A percentile compares a stretch with the other conserved stretches of the same genome.
Conservation (phyloP, 495 filamentous ascomycete species). For the Lindgomyces ingoldianus region DNA sequence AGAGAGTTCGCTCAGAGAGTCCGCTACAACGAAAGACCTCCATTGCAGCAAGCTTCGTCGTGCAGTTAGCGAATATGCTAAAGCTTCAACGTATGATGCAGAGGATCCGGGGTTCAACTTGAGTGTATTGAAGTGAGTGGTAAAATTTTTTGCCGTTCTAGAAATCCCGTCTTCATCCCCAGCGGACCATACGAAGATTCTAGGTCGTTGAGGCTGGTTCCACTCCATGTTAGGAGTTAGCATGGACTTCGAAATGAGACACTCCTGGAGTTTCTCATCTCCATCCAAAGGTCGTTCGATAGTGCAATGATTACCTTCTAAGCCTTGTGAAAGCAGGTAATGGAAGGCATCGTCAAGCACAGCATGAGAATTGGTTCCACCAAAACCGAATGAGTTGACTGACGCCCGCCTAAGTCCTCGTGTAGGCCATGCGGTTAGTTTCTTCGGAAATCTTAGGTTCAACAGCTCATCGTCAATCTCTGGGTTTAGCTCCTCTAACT, state of each 20-base stretch:
- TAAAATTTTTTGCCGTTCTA: no score
- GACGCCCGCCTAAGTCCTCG: constrained; percentile 39
- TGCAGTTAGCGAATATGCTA: background rate
- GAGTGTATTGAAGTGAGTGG: no score
- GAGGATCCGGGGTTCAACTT: no score
- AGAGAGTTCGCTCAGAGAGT: background rate
- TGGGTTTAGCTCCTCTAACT: constrained; percentile 39
- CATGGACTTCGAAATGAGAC: background rate
- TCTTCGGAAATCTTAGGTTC: constrained; percentile 4
- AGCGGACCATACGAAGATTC: constrained; percentile 2
- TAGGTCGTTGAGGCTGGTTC: background rate
- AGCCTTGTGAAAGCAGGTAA: background rate
- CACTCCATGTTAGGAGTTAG: no score
- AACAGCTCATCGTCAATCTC: constrained; percentile 34
- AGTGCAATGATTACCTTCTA: constrained; percentile 15
- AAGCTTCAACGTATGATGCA: background rate
- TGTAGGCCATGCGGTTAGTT: constrained; percentile 36
- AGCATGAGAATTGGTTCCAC: constrained; percentile 34
- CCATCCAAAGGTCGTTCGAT: no score
- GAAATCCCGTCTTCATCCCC: no score
- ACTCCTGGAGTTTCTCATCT: no score
- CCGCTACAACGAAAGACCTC: constrained; percentile 6
- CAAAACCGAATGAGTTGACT: constrained; percentile 37
- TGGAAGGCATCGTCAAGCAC: constrained; percentile 35
- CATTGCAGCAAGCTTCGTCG: background rate